Conservation (phyloP, 1,139 yeast genomes). For the Tardiomyces depauwii region DNA sequence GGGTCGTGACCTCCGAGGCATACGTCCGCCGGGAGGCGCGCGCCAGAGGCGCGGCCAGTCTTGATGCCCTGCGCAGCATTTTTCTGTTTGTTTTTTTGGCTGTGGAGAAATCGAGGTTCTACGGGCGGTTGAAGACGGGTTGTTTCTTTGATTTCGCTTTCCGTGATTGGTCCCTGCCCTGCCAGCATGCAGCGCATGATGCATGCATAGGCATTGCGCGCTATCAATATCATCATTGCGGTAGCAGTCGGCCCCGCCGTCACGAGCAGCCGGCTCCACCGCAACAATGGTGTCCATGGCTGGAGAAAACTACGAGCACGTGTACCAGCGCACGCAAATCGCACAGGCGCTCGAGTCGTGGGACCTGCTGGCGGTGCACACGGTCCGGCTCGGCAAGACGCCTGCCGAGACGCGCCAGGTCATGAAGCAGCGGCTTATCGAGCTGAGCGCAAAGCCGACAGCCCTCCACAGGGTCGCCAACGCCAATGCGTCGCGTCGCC, state of each 20-base stretch:
- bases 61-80: not conserved
- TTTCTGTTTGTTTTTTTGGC: not conserved
- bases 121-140: slow-evolving; percentile 1
- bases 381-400: slow-evolving; percentile 3
- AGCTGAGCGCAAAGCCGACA: no score
- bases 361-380: slow-evolving; percentile 10
- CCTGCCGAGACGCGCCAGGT: slow-evolving; percentile 7
- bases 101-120: not conserved
- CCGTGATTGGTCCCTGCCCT: slow-evolving; percentile 1
- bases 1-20: slow-evolving; percentile 1
- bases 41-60: not conserved
- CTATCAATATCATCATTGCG: no score
- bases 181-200: no score
- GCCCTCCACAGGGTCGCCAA: no score
- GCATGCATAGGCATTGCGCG: no score
- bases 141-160: not conserved
- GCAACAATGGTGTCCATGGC: not conserved
- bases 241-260: no score
- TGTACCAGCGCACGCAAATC: slow-evolving; percentile 7
- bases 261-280: no score
- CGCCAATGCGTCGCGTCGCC: no score
- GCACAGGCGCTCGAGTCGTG: slow-evolving; percentile 9
- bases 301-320: slow-evolving; percentile 11
- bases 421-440: not conserved
- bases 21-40: not conserved